Percentiles rank a stretch among this genome's conserved stretches.
Evolutionary conservation across 2,329 filamentous ascomycete genomes (phyloP).

Genomic region (Pestalotiopsis sp.): DNA sequence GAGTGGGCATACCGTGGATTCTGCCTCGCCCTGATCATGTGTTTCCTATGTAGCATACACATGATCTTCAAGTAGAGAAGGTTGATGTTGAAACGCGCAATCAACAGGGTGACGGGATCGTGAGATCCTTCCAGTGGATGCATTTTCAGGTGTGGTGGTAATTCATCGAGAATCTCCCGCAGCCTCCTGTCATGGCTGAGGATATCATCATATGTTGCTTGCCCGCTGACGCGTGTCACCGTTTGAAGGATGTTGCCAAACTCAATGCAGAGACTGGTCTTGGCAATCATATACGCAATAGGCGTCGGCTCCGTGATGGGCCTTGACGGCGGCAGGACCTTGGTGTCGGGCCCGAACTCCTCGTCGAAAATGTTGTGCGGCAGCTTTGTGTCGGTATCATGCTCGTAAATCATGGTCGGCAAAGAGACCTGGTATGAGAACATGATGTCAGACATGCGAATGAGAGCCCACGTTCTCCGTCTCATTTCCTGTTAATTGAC

Average conservation of each 20-base stretch:
- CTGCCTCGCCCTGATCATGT: conserved; percentile 74
- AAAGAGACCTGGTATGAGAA: conserved; percentile 76
- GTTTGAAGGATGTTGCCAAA: conserved; percentile 73
- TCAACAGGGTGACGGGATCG: conserved; percentile 82
- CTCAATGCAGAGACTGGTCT: conserved; percentile 67
- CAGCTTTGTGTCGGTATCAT: conserved; percentile 74
- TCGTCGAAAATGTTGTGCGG: conserved; percentile 82
- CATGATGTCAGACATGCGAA: conserved; percentile 73
- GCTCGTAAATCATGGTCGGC: conserved; percentile 69
- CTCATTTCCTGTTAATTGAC: conserved; percentile 62
- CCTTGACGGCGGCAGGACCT: conserved; percentile 66
- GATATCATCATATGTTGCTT: conserved; percentile 65
- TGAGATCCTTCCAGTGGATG: conserved; percentile 73
- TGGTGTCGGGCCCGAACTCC: conserved; percentile 72
- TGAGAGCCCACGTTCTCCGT: conserved; percentile 67
- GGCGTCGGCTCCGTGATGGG: conserved; percentile 73
- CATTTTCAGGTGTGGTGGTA: conserved; percentile 80
- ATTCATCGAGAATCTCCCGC: conserved; percentile 61
- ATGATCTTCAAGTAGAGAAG: conserved; percentile 87
- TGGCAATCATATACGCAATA: conserved; percentile 77
- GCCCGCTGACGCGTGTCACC: conserved; percentile 56
- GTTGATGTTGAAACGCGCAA: conserved; percentile 82
- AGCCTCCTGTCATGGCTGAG: conserved; percentile 63
- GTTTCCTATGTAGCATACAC: conserved; percentile 86
- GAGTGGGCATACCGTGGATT: conserved; percentile 85